These are phyloP conservation scores for Aureobasidium melanogenum DNA, from an alignment of 2,329 filamentous ascomycete genomes.

Conservation along the genomic window DNA sequence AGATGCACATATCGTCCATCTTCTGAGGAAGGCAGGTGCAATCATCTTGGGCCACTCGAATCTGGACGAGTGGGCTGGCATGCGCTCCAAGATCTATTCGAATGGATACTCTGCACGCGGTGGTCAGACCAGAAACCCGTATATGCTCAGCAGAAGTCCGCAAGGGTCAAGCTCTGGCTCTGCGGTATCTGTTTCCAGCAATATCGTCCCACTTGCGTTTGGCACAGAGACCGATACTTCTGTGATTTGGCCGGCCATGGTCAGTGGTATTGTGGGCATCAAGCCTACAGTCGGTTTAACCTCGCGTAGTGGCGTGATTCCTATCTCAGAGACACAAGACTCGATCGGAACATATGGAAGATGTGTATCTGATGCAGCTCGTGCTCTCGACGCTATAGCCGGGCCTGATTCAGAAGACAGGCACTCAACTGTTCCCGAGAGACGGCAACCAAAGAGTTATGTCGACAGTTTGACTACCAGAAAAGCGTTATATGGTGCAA, in stretches of 20 bases:
- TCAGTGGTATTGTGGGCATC: slow-evolving; percentile 14
- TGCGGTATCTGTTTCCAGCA: slow-evolving; percentile 13
- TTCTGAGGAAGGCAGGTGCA: slow-evolving; percentile 15
- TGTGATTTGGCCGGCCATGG: slow-evolving; percentile 18
- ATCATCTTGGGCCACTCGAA: slow-evolving; percentile 16
- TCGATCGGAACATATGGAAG: slow-evolving; percentile 14
- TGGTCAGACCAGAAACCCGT: slow-evolving; percentile 15
- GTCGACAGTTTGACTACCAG: slow-evolving; percentile 42
- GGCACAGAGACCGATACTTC: slow-evolving; percentile 16
- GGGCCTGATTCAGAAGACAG: slow-evolving; percentile 12
- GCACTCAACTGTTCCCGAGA: background rate
- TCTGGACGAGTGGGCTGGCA: slow-evolving; percentile 15
- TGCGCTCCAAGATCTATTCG: slow-evolving; percentile 13
- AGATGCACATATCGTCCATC: slow-evolving; percentile 13
- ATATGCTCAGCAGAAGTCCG: slow-evolving; percentile 9
- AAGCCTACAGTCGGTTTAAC: slow-evolving; percentile 17
- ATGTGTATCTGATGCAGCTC: slow-evolving; percentile 14
- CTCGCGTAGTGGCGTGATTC: slow-evolving; percentile 13
- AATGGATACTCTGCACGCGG: slow-evolving; percentile 14
- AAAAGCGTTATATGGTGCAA: slow-evolving; percentile 44
- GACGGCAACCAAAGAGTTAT: slow-evolving; percentile 32
- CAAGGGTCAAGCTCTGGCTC: slow-evolving; percentile 14
- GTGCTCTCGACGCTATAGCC: slow-evolving; percentile 13
- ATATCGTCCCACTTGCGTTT: slow-evolving; percentile 12
- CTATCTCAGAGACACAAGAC: slow-evolving; percentile 14